Evolutionary conservation across 2,329 filamentous ascomycete genomes (phyloP).

Genomic region (Monosporascus cannonballus): DNA sequence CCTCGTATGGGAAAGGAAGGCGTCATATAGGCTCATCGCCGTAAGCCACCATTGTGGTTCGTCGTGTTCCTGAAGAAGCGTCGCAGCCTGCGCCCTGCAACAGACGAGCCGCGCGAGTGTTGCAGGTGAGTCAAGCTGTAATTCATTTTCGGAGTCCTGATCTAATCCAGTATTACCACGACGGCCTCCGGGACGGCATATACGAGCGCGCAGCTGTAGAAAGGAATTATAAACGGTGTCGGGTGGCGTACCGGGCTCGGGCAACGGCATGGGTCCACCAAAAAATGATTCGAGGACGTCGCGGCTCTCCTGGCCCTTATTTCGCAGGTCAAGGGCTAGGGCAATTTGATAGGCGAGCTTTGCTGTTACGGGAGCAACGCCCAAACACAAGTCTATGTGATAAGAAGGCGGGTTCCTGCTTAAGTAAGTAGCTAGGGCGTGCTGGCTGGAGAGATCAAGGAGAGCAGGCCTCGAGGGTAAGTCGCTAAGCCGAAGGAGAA

Average conservation of each 20-base stretch:
- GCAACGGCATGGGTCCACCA: slow-evolving; percentile 6
- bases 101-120: slow-evolving; percentile 7
- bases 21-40: slow-evolving; percentile 9
- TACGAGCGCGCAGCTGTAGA: slow-evolving; percentile 4
- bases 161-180: background rate
- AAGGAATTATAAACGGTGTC: slow-evolving; percentile 3
- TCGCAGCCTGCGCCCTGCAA: slow-evolving; percentile 7
- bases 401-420: slow-evolving; percentile 1
- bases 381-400: slow-evolving; percentile 3
- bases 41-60: slow-evolving; percentile 8
- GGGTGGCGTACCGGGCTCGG: slow-evolving; percentile 5
- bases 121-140: slow-evolving; percentile 5
- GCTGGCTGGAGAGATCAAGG: slow-evolving; percentile 6
- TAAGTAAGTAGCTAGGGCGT: slow-evolving; percentile 3
- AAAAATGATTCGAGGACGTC: slow-evolving; percentile 7
- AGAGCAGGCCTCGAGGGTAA: background rate
- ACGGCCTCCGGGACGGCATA: background rate
- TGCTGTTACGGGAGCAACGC: slow-evolving; percentile 3
- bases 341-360: slow-evolving; percentile 6
- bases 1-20: slow-evolving; percentile 4
- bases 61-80: slow-evolving; percentile 2
- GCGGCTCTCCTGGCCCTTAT: slow-evolving; percentile 4
- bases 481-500: slow-evolving; percentile 1
- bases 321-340: slow-evolving; percentile 1
- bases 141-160: slow-evolving; percentile 2